phyloP scores from a whole-genome alignment of 805 yeast genomes.

The Suhomyces tanzawaensis region DNA sequence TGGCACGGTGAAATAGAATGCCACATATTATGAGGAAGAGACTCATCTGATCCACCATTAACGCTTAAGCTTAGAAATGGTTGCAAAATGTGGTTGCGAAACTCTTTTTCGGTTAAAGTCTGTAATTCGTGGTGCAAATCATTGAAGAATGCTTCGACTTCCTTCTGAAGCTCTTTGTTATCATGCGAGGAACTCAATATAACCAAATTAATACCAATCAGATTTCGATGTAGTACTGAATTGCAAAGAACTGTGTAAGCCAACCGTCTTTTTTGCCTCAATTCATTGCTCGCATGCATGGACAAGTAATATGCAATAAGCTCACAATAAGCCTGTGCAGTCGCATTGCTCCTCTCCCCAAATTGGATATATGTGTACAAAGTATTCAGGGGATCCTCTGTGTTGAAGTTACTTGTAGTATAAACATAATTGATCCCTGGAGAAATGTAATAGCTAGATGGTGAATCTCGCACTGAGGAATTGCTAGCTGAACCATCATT shows the following conservation, averaged over 20 bases:
- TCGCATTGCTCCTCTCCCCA: constrained; percentile 42
- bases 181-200: constrained; percentile 50
- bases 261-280: constrained; percentile 55
- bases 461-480: constrained; percentile 13
- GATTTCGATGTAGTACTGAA: constrained; percentile 45
- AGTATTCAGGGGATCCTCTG: constrained; percentile 51
- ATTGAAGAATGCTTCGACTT: constrained; percentile 48
- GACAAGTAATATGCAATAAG: constrained; percentile 49
- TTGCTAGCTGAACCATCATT: not conserved
- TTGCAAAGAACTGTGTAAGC: constrained; percentile 68
- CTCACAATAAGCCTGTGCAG: constrained; percentile 40
- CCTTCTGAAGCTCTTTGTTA: constrained; percentile 40
- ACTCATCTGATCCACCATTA: constrained; percentile 3
- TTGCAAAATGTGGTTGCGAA: constrained; percentile 29
- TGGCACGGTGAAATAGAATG: constrained; percentile 23
- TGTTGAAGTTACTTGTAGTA: constrained; percentile 28
- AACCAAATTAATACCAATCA: constrained; percentile 58
- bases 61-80: constrained; percentile 31
- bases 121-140: constrained; percentile 37
- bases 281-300: constrained; percentile 40
- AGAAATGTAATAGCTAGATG: constrained; percentile 33
- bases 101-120: constrained; percentile 31
- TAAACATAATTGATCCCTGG: constrained; percentile 22
- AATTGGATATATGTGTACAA: constrained; percentile 56
- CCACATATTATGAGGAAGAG: constrained; percentile 21